Base-by-base conservation (phyloP, 176 grass and related monocot genomes). In the Cenchrus americanus region DNA sequence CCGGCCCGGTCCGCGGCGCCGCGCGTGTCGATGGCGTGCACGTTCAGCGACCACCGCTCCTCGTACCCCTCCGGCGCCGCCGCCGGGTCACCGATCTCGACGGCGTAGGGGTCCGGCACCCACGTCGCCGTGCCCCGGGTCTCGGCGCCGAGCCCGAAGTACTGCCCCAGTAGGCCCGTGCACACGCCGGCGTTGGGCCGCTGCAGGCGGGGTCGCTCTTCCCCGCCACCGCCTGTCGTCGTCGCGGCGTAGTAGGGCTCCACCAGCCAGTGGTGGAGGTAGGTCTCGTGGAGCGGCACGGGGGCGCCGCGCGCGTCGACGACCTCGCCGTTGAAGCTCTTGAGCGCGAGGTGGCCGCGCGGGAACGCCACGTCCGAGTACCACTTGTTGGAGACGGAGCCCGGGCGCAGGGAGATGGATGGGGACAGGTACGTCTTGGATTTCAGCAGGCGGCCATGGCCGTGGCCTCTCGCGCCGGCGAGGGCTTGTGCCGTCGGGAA, bases 21-120 rank as follows among this genome's bases (percentile, higher is more conserved):
- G 71, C 92, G 80, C 0, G 95, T 98, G 80, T 98, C 95, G 18
- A 98, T 94, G 22, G 92, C 92, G 5, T 98, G 95, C 1, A 98
- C 73, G n/a, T 93, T 94, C 18, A 98, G 46, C 9, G 91, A 0
- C 95, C 95, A 98, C 23, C 81, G 84, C 85, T 98, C 75, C 76
- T 91, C 90, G 15, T 89, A 93, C 8, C 87, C 95, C 50, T 88
- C 53, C 10, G 92, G 92, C 19, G 88, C 76, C 46, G 46, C 9
- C 9, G 1, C 46, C 7, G 43, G 43, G 14, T 86, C 69, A 15
- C 95, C 95, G 0, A 76, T 32, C 75, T 92, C 92, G 23, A 97
- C 93, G 24, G 86, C 95, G 3, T 94, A 97, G 11, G 95, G 95
- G 64, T 93, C 92, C 48, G 95, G 95, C 23, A 97, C 82, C 95